Conservation (phyloP, 225 moss, liverwort and hornwort species). For the Physcomitrellopsis africana region DNA sequence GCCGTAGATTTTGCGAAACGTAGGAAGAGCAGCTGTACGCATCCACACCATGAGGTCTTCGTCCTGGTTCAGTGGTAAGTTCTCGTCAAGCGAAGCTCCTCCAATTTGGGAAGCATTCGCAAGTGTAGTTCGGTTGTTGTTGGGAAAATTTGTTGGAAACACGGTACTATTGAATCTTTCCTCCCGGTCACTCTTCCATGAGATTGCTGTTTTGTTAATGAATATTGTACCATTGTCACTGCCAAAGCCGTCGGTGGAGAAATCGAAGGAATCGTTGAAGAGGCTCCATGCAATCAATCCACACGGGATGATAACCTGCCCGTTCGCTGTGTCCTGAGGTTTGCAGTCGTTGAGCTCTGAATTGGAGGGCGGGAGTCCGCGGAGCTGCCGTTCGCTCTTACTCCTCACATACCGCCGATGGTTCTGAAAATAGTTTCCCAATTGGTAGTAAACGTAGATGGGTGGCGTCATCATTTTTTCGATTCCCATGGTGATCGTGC, state of each 20-base stretch:
- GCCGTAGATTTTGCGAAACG: conserved; percentile 65
- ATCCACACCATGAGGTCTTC: conserved; percentile 71
- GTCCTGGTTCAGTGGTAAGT: conserved; percentile 44
- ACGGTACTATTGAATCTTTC: conserved; percentile 54
- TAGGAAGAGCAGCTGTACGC: conserved; percentile 54
- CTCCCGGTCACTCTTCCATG: conserved; percentile 45
- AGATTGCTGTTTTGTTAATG: conserved; percentile 47
- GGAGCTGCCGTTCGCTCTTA: conserved; percentile 54
- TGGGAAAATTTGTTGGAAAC: conserved; percentile 52
- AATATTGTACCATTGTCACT: conserved; percentile 34
- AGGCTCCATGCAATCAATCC: conserved; percentile 66
- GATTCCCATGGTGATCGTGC: conserved; percentile 36
- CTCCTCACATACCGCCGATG: conserved; percentile 55
- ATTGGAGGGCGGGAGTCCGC: background rate
- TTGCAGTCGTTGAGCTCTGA: conserved; percentile 48
- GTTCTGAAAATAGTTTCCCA: conserved; percentile 60
- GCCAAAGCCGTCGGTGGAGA: conserved; percentile 45
- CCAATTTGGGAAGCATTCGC: conserved; percentile 53
- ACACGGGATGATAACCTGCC: conserved; percentile 44
- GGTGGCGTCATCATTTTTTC: conserved; percentile 44
- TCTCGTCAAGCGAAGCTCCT: conserved; percentile 37
- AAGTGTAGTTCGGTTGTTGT: conserved; percentile 45
- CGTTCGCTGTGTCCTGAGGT: conserved; percentile 39
- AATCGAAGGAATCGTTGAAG: conserved; percentile 58
- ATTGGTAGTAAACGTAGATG: conserved; percentile 55